Conservation (phyloP, 2,329 filamentous ascomycete genomes). For the Hypoxylon sp. region DNA sequence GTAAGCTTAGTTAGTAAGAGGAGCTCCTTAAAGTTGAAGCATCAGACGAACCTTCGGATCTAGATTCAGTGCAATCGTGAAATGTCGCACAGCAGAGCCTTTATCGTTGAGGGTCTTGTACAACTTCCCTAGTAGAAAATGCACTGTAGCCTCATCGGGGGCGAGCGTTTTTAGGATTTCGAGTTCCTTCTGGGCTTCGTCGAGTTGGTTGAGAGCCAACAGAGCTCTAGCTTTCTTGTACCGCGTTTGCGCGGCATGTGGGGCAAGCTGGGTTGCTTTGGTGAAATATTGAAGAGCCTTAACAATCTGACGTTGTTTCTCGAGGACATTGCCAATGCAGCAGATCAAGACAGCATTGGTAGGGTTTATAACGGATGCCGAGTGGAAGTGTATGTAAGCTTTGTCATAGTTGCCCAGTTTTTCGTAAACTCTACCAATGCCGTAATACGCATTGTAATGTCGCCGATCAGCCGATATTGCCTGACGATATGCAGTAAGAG, state of each 20-base stretch:
- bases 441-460: constrained; percentile 99
- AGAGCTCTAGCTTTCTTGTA: constrained; percentile 94
- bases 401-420: constrained; percentile 92
- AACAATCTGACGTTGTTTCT: constrained; percentile 87
- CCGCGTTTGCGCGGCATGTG: constrained; percentile 83
- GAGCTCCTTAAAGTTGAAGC: not conserved
- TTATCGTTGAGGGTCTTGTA: constrained; percentile 81
- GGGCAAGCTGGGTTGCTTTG: constrained; percentile 85
- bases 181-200: constrained; percentile 84
- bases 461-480: constrained; percentile 88
- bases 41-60: constrained; percentile 87
- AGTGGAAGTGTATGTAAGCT: constrained; percentile 91
- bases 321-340: constrained; percentile 90
- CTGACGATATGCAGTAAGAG: constrained; percentile 86
- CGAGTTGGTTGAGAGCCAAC: constrained; percentile 79
- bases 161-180: constrained; percentile 91
- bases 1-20: constrained; percentile 46
- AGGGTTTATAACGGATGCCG: constrained; percentile 90
- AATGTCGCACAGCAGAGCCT: constrained; percentile 88
- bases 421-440: constrained; percentile 85
- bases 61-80: constrained; percentile 93
- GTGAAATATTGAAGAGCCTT: constrained; percentile 86
- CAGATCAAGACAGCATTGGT: constrained; percentile 93
- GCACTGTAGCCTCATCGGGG: constrained; percentile 94
- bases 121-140: constrained; percentile 91